These are phyloP conservation scores for Fomitopsis betulina DNA, from an alignment of 1,284 basidiomycete genomes.

Conservation along the genomic window DNA sequence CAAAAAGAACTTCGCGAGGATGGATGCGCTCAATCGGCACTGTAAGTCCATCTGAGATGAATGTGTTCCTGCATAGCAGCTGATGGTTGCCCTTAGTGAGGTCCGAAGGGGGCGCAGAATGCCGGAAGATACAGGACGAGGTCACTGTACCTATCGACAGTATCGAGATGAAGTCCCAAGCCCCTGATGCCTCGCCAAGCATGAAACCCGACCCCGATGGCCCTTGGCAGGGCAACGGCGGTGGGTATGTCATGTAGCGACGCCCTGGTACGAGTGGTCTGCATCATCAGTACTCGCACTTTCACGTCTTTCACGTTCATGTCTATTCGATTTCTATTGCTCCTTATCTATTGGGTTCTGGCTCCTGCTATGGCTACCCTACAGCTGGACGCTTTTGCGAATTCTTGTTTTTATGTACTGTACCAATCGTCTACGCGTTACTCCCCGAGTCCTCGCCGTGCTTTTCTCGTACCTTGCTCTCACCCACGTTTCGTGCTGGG, in stretches of 20 bases:
- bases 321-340: neutral
- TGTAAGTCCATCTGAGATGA: constrained; percentile 39
- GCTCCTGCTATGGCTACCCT: constrained; percentile 5
- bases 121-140: constrained; percentile 36
- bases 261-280: neutral
- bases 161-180: neutral
- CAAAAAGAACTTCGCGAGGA: constrained; percentile 71
- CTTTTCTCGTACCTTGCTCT: neutral
- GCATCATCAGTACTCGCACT: neutral
- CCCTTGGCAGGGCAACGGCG: constrained; percentile 14
- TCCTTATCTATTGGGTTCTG: constrained; percentile 6
- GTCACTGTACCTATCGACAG: constrained; percentile 11
- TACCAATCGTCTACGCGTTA: constrained; percentile 4
- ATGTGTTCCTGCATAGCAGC: neutral
- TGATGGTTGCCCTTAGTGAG: constrained; percentile 34
- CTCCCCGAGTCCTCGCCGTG: constrained; percentile 4
- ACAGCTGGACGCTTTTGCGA: constrained; percentile 10
- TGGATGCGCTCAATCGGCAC: constrained; percentile 78
- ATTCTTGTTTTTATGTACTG: constrained; percentile 6
- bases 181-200: neutral
- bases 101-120: constrained; percentile 55
- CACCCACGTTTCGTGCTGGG: neutral
- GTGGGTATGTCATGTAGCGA: constrained; percentile 20
- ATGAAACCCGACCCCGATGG: constrained; percentile 24
- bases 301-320: neutral